phyloP scores from a whole-genome alignment of 164 flowering plant species.

The Tetrastigma voinierianum region DNA sequence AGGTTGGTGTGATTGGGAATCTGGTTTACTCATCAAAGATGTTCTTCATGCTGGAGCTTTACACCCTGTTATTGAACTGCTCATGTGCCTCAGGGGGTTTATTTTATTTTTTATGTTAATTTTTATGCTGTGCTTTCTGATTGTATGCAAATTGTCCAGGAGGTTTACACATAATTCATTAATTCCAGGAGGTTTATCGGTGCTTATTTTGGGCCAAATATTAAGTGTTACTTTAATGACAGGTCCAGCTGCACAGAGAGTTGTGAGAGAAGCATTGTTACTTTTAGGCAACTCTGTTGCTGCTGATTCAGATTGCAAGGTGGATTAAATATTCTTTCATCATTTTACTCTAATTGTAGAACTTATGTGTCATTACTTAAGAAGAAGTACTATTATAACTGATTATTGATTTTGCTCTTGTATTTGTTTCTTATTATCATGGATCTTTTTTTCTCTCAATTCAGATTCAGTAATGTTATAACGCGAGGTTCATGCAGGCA shows the following conservation, averaged over 20 bases:
- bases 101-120: background rate
- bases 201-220: no score
- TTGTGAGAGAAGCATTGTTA: slow-evolving; percentile 37
- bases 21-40: slow-evolving; percentile 84
- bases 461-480: no score
- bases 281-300: slow-evolving; percentile 47
- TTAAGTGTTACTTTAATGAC: slow-evolving; percentile 1
- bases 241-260: slow-evolving; percentile 32
- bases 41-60: slow-evolving; percentile 80
- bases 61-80: slow-evolving; percentile 79
- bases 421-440: background rate
- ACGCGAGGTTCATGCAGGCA: slow-evolving; percentile 44
- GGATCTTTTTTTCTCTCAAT: background rate
- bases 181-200: no score
- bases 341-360: background rate
- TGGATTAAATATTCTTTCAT: background rate
- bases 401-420: background rate
- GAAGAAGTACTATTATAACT: background rate
- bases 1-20: slow-evolving; percentile 88
- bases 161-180: background rate
- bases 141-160: background rate
- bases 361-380: no score
- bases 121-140: no score
- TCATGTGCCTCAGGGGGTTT: slow-evolving; percentile 35
- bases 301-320: slow-evolving; percentile 45